A percentile compares a stretch with the other conserved stretches of the same genome.
These are phyloP conservation scores for Euphorbia corollata DNA, from an alignment of 441 rosid species.

Conservation along the genomic window DNA sequence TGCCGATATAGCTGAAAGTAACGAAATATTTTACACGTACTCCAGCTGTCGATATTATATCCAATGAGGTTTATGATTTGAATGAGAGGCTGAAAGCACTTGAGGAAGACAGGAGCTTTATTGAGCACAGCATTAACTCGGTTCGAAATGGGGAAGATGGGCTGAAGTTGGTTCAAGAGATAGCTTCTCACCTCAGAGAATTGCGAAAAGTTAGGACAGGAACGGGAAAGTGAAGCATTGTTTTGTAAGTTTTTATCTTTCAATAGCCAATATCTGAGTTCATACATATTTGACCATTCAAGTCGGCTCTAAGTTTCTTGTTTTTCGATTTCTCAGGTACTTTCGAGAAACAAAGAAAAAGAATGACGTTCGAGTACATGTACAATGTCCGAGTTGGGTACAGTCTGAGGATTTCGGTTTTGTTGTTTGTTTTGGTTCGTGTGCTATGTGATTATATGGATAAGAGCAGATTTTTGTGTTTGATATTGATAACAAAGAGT, in stretches of 20 bases:
- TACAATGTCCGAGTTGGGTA: too few species aligned
- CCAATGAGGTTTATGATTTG: slow-evolving; percentile 35
- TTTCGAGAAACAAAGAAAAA: too few species aligned
- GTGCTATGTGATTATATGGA: slow-evolving; percentile 6
- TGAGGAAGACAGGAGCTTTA: slow-evolving; percentile 45
- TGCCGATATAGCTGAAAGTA: slow-evolving; percentile 13
- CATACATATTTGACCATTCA: background rate
- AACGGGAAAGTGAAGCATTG: slow-evolving; percentile 26
- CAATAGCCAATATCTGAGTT: background rate
- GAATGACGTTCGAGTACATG: slow-evolving; percentile 22
- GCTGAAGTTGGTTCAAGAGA: slow-evolving; percentile 44
- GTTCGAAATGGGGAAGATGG: slow-evolving; percentile 47
- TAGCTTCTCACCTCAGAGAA: slow-evolving; percentile 50
- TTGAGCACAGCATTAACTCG: slow-evolving; percentile 43
- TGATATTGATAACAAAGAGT: background rate
- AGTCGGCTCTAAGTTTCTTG: background rate
- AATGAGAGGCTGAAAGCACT: slow-evolving; percentile 44
- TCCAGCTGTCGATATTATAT: slow-evolving; percentile 23
- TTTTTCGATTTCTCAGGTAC: too few species aligned
- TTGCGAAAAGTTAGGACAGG: slow-evolving; percentile 33
- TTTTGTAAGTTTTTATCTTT: slow-evolving; percentile 10
- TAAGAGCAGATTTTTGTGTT: slow-evolving; percentile 5
- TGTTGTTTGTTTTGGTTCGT: background rate
- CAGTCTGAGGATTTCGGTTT: slow-evolving; percentile 15
- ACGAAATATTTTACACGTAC: slow-evolving; percentile 3